These are phyloP conservation scores for Suhomyces bribrorum DNA, from an alignment of 1,139 yeast species.

Conservation along the genomic window DNA sequence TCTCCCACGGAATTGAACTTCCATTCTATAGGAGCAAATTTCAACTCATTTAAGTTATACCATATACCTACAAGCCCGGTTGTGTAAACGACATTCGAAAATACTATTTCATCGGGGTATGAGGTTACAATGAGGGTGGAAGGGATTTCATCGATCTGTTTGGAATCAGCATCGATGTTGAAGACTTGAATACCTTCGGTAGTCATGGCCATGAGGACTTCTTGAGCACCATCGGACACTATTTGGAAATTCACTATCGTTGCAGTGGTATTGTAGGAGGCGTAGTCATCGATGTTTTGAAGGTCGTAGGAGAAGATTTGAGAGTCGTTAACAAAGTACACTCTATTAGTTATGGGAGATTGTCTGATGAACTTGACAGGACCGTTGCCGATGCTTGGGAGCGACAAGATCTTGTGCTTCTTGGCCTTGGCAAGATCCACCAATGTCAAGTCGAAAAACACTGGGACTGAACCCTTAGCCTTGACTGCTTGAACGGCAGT, in stretches of 20 bases:
- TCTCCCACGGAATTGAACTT: constrained; percentile 18
- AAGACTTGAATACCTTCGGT: constrained; percentile 35
- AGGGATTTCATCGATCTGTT: constrained; percentile 10
- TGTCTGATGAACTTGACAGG: constrained; percentile 7
- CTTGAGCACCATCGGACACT: constrained; percentile 11
- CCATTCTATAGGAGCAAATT: constrained; percentile 24
- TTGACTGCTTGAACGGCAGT: constrained; percentile 11
- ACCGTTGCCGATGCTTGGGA: constrained; percentile 3
- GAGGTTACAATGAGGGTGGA: constrained; percentile 13
- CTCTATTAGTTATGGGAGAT: constrained; percentile 9
- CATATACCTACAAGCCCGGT: constrained; percentile 30
- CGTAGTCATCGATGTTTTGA: constrained; percentile 1
- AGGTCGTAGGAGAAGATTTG: constrained; percentile 10
- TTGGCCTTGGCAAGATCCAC: constrained; percentile 17
- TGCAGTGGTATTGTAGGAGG: constrained; percentile 6
- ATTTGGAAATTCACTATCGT: constrained; percentile 11
- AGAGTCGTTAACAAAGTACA: constrained; percentile 9
- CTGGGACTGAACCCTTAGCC: constrained; percentile 11
- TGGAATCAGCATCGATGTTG: constrained; percentile 22
- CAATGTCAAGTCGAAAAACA: constrained; percentile 13
- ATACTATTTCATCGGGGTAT: constrained; percentile 9
- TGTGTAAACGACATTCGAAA: constrained; percentile 17
- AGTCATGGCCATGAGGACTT: constrained; percentile 30
- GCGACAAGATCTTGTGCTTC: constrained; percentile 8
- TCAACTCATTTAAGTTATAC: constrained; percentile 38